phyloP scores from a whole-genome alignment of 768 basidiomycete genomes.

The Calocera viscosa region DNA sequence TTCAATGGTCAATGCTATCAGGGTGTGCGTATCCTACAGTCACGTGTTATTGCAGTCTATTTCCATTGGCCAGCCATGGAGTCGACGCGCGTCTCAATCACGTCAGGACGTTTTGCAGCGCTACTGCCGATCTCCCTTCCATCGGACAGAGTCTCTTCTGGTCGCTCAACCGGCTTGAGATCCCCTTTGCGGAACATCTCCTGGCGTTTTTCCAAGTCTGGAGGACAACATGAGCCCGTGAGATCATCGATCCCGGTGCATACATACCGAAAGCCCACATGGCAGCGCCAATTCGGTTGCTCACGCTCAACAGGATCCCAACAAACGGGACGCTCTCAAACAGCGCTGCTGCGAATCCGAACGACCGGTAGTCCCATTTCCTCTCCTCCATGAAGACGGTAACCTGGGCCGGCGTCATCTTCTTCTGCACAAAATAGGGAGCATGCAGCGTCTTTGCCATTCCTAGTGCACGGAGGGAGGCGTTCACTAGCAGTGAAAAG shows the following conservation, averaged over 20 bases:
- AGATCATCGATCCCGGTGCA: background rate
- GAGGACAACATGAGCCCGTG: constrained; percentile 19
- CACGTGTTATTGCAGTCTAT: background rate
- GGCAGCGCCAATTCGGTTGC: constrained; percentile 80
- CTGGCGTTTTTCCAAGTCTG: constrained; percentile 35
- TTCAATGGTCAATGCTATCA: background rate
- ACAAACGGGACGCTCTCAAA: constrained; percentile 71
- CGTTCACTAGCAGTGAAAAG: background rate
- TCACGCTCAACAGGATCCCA: constrained; percentile 70
- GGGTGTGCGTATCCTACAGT: background rate
- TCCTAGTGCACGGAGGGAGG: background rate
- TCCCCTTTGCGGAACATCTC: constrained; percentile 29
- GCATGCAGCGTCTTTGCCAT: constrained; percentile 20
- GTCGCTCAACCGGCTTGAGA: constrained; percentile 23
- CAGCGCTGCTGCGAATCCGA: constrained; percentile 74
- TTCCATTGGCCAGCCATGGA: background rate
- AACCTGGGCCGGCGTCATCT: constrained; percentile 57
- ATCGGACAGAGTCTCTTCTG: background rate
- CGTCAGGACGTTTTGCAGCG: background rate
- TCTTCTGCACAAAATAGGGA: constrained; percentile 75
- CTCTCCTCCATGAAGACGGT: constrained; percentile 76
- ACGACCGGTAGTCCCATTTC: constrained; percentile 83
- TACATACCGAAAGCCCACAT: constrained; percentile 79
- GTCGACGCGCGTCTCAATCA: background rate
- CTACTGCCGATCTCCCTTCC: background rate